Base-by-base conservation (phyloP, 192 early-diverging fungal species). In the Coemansia sp. region DNA sequence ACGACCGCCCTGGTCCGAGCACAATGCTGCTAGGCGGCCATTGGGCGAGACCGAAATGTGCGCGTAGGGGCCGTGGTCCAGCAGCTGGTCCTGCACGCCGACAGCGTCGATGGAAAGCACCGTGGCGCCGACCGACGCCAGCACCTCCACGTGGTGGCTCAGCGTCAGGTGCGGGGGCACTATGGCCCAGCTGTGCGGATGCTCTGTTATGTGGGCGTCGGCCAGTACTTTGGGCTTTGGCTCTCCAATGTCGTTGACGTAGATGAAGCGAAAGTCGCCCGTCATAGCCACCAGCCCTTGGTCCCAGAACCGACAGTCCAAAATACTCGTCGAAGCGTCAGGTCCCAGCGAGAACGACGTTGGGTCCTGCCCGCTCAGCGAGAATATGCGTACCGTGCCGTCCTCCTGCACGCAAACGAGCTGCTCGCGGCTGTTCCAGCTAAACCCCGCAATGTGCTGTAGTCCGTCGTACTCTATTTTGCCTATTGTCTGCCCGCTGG, bases 211-310 rank as follows among this genome's bases (percentile, higher is more conserved):
- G 31, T 85, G 90, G 72, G 66, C 61, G 15, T 96, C 89, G 11
- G 94, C 91, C 65, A 98, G 80, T 18, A 84, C 65, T 15, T 87
- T 78, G 3, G 95, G 95, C 71, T 91, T 86, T 27, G 97, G 95
- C 65, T 97, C 95, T 18, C 89, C 85, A 55, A 95, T 89, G 69
- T 96, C 90, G 57, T 91, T 90, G 16, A 99, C 87, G 9, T 90
- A 90, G 34, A 98, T 87, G 20, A 98, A 78, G 57, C 91, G 87
- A 62, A 82, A 92, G 62, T 92, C 92, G 63, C 89, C 89, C 1
- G 94, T 95, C 79, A 98, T 81, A 6, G 93, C 98, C 5, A 99
- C 95, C 34, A 99, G 74, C n/a, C 61, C 98, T n/a, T 87, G 90
- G 41, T 89, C 92, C 92, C 92, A 98, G 69, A 99, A 90, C 44